A percentile compares a stretch with the other conserved stretches of the same genome.
phyloP scores from a whole-genome alignment of 352 stramenopile genomes.

The Globisporangium mamillatum region DNA sequence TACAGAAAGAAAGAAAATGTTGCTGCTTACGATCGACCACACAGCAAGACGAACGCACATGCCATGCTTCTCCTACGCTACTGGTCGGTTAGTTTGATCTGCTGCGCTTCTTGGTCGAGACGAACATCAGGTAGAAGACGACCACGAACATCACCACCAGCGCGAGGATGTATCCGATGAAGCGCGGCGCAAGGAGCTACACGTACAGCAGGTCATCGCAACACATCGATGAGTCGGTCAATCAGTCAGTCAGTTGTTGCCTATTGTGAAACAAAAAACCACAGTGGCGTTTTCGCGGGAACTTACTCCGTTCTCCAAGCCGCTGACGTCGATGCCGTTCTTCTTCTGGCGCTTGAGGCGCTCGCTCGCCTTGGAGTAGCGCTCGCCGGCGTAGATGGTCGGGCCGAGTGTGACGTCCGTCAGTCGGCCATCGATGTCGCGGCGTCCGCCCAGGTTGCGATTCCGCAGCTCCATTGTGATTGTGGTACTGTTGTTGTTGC shows the following conservation, averaged over 20 bases:
- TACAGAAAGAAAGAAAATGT: not conserved
- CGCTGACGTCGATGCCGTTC: slow-evolving; percentile 36
- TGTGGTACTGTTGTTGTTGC: not conserved
- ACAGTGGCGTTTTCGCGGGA: not conserved
- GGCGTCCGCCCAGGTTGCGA: slow-evolving; percentile 30
- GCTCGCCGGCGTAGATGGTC: slow-evolving; percentile 80
- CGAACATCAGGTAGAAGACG: slow-evolving; percentile 59
- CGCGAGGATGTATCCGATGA: slow-evolving; percentile 59
- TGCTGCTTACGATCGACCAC: not conserved
- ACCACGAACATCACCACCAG: slow-evolving; percentile 47
- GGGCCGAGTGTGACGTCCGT: slow-evolving; percentile 63
- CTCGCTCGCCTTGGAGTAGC: slow-evolving; percentile 84
- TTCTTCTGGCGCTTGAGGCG: slow-evolving; percentile 72
- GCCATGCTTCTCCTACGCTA: no score
- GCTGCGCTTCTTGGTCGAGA: slow-evolving; percentile 32
- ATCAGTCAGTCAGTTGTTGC: not conserved
- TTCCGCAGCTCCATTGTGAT: slow-evolving; percentile 61
- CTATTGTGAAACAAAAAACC: not conserved
- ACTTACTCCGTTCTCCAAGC: slow-evolving; percentile 10
- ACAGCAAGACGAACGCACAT: not conserved
- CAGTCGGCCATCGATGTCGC: slow-evolving; percentile 29
- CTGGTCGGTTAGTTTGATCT: not conserved
- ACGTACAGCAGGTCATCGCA: not conserved
- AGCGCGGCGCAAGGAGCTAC: slow-evolving; percentile 58
- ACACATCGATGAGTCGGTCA: not conserved